Percentiles rank a stretch among this genome's conserved stretches.
These are phyloP conservation scores for Petrea volubilis DNA, from an alignment of 257 asterid species.

Conservation along the genomic window DNA sequence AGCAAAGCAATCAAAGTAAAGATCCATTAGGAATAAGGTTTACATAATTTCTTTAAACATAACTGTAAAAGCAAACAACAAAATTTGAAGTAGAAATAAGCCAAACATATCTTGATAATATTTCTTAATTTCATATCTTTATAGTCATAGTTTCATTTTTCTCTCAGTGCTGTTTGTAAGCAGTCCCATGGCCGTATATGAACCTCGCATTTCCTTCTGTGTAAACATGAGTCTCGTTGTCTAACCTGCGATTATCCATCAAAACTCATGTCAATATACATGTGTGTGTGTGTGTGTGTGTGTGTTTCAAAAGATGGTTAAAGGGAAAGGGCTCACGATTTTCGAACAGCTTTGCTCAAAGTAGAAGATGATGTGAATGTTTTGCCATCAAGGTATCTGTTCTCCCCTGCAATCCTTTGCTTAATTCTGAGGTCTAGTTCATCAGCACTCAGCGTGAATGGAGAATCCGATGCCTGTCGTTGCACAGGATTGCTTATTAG, in stretches of 20 bases:
- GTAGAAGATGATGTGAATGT: slow-evolving; percentile 83
- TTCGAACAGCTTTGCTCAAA: slow-evolving; percentile 82
- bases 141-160: not conserved
- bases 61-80: slow-evolving; percentile 33
- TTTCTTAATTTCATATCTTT: not conserved
- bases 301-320: not conserved
- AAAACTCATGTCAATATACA: not conserved
- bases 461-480: slow-evolving; percentile 72
- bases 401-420: slow-evolving; percentile 76
- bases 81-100: too few species aligned
- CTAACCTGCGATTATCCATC: slow-evolving; percentile 49
- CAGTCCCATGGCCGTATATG: slow-evolving; percentile 82
- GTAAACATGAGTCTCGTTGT: slow-evolving; percentile 76
- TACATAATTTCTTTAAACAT: slow-evolving; percentile 26
- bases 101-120: too few species aligned
- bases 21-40: slow-evolving; percentile 18
- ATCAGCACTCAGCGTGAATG: slow-evolving; percentile 51
- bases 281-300: not conserved
- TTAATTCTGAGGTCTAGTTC: slow-evolving; percentile 75
- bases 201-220: slow-evolving; percentile 89
- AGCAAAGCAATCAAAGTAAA: slow-evolving; percentile 20
- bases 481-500: not conserved
- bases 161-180: slow-evolving; percentile 45
- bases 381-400: slow-evolving; percentile 77
- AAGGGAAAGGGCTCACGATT: slow-evolving; percentile 52